Evolutionary conservation across 208 protist genomes (phyloP).

Genomic region (Entamoeba histolytica): DNA sequence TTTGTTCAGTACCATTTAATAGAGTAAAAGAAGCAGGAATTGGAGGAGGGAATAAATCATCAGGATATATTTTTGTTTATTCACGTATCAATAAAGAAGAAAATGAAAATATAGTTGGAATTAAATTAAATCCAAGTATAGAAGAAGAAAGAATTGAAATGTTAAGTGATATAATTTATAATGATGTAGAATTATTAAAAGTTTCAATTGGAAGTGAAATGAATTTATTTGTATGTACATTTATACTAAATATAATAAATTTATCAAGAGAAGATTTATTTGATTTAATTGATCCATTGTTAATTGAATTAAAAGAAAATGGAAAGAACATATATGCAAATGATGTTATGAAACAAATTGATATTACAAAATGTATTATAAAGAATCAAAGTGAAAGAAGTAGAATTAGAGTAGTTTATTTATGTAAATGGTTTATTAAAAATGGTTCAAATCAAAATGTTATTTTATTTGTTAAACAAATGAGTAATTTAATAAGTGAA

Average conservation of each 20-base stretch:
- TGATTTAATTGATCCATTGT: not conserved
- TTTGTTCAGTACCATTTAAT: not conserved
- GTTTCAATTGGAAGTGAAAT: not conserved
- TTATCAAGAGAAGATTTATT: not conserved
- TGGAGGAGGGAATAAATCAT: not conserved
- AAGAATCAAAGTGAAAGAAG: no score
- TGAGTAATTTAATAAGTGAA: no score
- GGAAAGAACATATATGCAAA: not conserved
- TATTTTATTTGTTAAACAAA: no score
- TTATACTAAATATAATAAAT: not conserved
- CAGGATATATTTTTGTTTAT: not conserved
- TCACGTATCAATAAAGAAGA: not conserved
- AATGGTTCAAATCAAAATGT: no score
- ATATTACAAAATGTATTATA: no score
- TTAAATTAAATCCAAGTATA: not conserved
- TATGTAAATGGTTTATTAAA: no score
- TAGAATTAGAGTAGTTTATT: no score
- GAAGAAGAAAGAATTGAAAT: not conserved
- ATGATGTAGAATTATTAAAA: not conserved
- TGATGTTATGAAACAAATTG: not conserved
- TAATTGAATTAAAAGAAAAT: not conserved
- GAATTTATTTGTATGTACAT: not conserved
- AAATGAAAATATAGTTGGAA: not conserved
- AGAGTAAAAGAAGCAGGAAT: not conserved
- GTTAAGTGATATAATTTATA: not conserved